Percentiles rank a stretch among this genome's conserved stretches.
Evolutionary conservation across 129 eudicot genomes (phyloP).

Genomic region (Arctium lappa): DNA sequence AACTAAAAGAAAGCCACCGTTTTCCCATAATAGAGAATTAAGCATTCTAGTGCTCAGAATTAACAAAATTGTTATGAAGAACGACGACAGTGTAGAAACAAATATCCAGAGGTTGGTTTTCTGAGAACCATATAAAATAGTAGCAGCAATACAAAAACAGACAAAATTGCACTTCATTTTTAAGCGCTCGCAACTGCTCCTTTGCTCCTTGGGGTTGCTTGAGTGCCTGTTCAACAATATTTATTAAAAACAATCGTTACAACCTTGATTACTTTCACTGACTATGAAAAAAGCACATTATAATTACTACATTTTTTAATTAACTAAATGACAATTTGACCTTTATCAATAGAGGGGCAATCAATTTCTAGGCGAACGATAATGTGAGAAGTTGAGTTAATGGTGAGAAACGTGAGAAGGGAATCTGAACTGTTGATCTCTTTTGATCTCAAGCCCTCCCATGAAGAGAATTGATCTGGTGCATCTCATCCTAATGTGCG

Average conservation of each 20-base stretch:
- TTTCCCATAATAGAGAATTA: background rate
- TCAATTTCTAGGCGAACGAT: too few species aligned
- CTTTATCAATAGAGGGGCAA: too few species aligned
- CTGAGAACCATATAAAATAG: slow-evolving; percentile 4
- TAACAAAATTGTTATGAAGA: background rate
- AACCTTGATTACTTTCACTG: too few species aligned
- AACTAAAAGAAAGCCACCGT: background rate
- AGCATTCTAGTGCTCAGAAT: slow-evolving; percentile 3
- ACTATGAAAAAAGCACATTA: too few species aligned
- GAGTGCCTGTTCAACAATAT: slow-evolving; percentile 39
- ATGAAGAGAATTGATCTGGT: too few species aligned
- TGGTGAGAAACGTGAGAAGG: too few species aligned
- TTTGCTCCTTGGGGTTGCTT: slow-evolving; percentile 70
- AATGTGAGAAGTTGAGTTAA: too few species aligned
- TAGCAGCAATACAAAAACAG: background rate
- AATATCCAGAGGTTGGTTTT: background rate
- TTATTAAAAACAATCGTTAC: background rate
- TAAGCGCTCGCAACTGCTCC: slow-evolving; percentile 49
- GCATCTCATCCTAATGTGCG: too few species aligned
- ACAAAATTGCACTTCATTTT: slow-evolving; percentile 28
- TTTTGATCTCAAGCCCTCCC: too few species aligned
- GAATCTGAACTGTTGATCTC: too few species aligned
- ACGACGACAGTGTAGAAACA: background rate
- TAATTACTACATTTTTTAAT: too few species aligned
- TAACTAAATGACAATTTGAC: too few species aligned